Base-by-base conservation (phyloP, 352 stramenopile species). In the Phytophthora pistaciae region DNA sequence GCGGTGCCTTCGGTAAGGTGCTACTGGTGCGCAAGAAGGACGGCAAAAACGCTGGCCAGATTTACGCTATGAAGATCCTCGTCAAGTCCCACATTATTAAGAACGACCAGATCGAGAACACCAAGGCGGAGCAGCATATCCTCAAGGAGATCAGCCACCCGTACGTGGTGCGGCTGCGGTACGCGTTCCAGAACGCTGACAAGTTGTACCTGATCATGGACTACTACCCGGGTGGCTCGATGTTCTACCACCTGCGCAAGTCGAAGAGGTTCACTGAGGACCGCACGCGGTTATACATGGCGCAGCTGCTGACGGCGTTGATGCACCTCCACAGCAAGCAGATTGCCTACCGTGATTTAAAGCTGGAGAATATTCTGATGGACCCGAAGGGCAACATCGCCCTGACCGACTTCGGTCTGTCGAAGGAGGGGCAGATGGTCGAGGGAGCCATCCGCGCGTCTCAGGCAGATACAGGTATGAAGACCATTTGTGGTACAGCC, bases 121-220 rank as follows among this genome's bases (percentile, higher is more conserved):
- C 90, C 16, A 96, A 96, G 75, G 87, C 90, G 1, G 91, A 97
- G 55, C 90, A 96, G 68, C 90, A 97, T 53, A 97, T 97, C 66
- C 64, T 97, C 13, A 96, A 96, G 71, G 89, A 95, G 62, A 97
- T 96, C 68, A 95, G 85, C 75, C 91, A 97, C 56, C 91, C 91
- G 21, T 97, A 91, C 65, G 84, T 97, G 13, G 91, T 96, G 36
- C 90, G 88, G 1, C 60, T 97, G 42, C 89, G 91, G 5, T 96
- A 91, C 63, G 91, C 91, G 5, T 96, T 97, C 74, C 91, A 97
- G 69, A 97, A 95, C 65, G 52, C 86, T 0, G 90, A 97, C 52
- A 96, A 96, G 50, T 73, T 99, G 9, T 99, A 99, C 70, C 76
- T 99, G 59, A 94, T 99, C 56, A 98, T 98, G 88, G 95, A 99